Conservation (phyloP, 306 rosid species). For the Styphnolobium japonicum region DNA sequence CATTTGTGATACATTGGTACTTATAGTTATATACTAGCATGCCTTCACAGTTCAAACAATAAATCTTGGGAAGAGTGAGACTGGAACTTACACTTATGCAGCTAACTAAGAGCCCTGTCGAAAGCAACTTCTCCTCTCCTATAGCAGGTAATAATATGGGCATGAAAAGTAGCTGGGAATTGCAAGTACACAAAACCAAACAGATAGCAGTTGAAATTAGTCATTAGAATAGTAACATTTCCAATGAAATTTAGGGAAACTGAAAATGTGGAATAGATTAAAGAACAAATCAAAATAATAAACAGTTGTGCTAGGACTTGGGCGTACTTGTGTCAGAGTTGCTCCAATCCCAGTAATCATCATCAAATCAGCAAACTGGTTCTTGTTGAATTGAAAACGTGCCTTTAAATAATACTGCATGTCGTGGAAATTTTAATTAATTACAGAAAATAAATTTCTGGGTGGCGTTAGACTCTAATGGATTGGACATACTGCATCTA, state of each 20-base stretch:
- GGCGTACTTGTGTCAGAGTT: conserved; percentile 64
- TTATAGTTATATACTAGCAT: not conserved
- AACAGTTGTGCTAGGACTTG: not conserved
- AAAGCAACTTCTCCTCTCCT: conserved; percentile 74
- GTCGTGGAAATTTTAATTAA: conserved; percentile 1
- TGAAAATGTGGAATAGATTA: not conserved
- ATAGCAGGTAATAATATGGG: conserved; percentile 59
- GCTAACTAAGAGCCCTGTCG: conserved; percentile 62
- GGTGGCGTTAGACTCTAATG: not conserved
- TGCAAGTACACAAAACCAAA: not conserved
- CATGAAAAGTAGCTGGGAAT: conserved; percentile 60
- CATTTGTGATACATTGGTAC: not conserved
- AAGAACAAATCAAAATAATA: conserved; percentile 12
- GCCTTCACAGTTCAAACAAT: not conserved
- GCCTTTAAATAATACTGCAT: conserved; percentile 94
- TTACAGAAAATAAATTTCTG: not conserved
- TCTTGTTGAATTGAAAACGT: conserved; percentile 71
- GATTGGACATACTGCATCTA: not conserved
- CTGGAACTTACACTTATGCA: conserved; percentile 45
- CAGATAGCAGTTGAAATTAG: not conserved
- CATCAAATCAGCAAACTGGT: conserved; percentile 83
- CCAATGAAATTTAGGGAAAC: not conserved
- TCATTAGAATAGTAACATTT: not conserved
- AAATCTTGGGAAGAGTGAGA: not conserved
- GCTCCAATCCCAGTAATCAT: conserved; percentile 60